These are phyloP conservation scores for Zoysia japonica DNA, from an alignment of 176 grass and related monocot genomes.

Conservation along the genomic window DNA sequence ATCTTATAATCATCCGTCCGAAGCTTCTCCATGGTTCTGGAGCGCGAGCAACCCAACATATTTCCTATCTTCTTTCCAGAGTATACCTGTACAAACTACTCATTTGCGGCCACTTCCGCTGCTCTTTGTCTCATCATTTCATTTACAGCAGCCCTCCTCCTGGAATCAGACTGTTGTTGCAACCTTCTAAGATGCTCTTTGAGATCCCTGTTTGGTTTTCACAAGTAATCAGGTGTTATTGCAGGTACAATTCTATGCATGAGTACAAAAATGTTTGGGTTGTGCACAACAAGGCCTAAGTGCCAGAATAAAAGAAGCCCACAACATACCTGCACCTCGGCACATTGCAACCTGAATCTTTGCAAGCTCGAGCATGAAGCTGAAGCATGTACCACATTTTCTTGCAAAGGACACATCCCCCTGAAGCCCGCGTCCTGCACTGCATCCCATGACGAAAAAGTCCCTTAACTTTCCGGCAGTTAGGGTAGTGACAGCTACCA, in stretches of 20 bases:
- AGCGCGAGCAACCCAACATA: slow-evolving; percentile 33
- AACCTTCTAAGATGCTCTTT: slow-evolving; percentile 45
- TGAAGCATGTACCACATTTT: slow-evolving; percentile 56
- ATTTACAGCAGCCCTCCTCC: slow-evolving; percentile 76
- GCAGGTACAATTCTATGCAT: too few relatives aligned
- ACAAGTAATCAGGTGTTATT: neutral
- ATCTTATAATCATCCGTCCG: slow-evolving; percentile 47
- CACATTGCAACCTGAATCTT: slow-evolving; percentile 57
- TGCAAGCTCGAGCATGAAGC: slow-evolving; percentile 65
- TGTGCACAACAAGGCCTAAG: too few relatives aligned
- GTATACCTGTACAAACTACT: neutral
- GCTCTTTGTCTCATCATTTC: slow-evolving; percentile 84
- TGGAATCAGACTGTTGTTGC: slow-evolving; percentile 69
- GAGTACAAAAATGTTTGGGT: too few relatives aligned
- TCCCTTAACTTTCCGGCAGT: slow-evolving; percentile 55
- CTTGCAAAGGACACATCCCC: slow-evolving; percentile 53
- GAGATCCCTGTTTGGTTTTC: slow-evolving; percentile 43
- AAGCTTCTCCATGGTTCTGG: slow-evolving; percentile 39
- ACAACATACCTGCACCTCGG: slow-evolving; percentile 77
- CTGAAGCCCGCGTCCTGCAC: slow-evolving; percentile 40
- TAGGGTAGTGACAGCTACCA: slow-evolving; percentile 41
- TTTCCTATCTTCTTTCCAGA: slow-evolving; percentile 11
- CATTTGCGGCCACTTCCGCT: slow-evolving; percentile 48
- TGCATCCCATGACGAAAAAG: slow-evolving; percentile 52
- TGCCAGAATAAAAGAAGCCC: neutral